Evolutionary conservation across 352 stramenopile species (phyloP).

Genomic region (Phytopythium delawarense): DNA sequence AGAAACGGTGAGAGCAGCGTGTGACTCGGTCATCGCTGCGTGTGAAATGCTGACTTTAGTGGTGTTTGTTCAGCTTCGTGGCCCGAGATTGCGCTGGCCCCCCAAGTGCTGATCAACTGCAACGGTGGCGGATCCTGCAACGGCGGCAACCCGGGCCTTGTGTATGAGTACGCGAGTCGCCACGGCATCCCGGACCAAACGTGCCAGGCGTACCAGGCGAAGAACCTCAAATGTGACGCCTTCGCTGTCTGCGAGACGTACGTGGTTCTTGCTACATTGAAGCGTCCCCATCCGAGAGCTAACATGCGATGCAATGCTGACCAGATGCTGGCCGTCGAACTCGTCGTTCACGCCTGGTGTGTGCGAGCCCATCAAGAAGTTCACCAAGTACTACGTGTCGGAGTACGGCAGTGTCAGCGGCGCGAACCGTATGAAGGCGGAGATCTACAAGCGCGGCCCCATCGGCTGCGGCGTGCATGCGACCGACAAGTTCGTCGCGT

Average conservation of each 20-base stretch:
- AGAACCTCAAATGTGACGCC: slow-evolving; percentile 72
- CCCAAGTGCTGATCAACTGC: slow-evolving; percentile 85
- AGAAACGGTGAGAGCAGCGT: slow-evolving; percentile 53
- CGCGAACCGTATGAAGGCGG: slow-evolving; percentile 87
- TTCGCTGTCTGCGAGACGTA: slow-evolving; percentile 83
- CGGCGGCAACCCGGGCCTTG: slow-evolving; percentile 72
- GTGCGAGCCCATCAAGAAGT: slow-evolving; percentile 84
- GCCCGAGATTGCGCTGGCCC: slow-evolving; percentile 77
- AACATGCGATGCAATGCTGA: neutral
- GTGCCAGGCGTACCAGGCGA: slow-evolving; percentile 90
- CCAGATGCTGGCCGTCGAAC: slow-evolving; percentile 84
- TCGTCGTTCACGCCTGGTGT: slow-evolving; percentile 79
- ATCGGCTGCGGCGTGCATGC: slow-evolving; percentile 87
- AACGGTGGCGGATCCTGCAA: slow-evolving; percentile 74
- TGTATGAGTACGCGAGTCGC: slow-evolving; percentile 85
- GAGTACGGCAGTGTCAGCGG: slow-evolving; percentile 88
- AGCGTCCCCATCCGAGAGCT: neutral
- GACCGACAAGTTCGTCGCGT: slow-evolving; percentile 82
- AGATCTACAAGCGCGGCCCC: slow-evolving; percentile 89
- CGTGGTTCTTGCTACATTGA: slow-evolving; percentile 9
- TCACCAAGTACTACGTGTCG: slow-evolving; percentile 87
- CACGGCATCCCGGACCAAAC: slow-evolving; percentile 91
- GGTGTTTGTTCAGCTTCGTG: slow-evolving; percentile 41
- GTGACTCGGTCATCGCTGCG: neutral
- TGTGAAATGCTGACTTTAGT: slow-evolving; percentile 4